phyloP scores from a whole-genome alignment of 176 grass and related monocot species.

The Poa annua region DNA sequence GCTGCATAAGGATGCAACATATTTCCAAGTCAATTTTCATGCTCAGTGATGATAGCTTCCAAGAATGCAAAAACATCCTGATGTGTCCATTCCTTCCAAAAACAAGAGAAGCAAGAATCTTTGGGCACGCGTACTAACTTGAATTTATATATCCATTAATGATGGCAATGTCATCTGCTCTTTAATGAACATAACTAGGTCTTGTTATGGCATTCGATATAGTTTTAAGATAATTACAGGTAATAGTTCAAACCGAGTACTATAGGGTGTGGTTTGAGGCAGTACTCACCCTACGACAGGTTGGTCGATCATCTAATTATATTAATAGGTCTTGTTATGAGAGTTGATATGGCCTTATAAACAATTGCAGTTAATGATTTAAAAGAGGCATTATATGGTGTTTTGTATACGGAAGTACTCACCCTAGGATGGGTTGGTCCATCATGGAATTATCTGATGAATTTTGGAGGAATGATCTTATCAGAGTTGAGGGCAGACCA shows the following conservation, averaged over 20 bases:
- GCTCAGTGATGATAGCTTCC: not conserved
- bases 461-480: not conserved
- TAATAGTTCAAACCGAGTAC: not conserved
- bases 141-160: not conserved
- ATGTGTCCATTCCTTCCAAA: not conserved
- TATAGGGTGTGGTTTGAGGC: not conserved
- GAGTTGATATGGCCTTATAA: not conserved
- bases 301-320: not conserved
- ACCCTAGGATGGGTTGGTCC: not conserved
- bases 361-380: not conserved
- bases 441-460: slow-evolving; percentile 2
- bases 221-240: not conserved
- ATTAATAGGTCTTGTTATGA: not conserved
- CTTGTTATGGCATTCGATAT: not conserved
- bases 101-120: not conserved
- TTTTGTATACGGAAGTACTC: not conserved
- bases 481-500: not conserved
- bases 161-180: not conserved
- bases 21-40: slow-evolving; percentile 10
- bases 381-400: not conserved
- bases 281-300: not conserved
- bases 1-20: not conserved
- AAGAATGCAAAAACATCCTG: slow-evolving; percentile 4
- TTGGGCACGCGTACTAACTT: not conserved
- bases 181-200: slow-evolving; percentile 2